Evolutionary conservation across 805 yeast genomes (phyloP).

Genomic region (Cyberlindnera euphorbiae): DNA sequence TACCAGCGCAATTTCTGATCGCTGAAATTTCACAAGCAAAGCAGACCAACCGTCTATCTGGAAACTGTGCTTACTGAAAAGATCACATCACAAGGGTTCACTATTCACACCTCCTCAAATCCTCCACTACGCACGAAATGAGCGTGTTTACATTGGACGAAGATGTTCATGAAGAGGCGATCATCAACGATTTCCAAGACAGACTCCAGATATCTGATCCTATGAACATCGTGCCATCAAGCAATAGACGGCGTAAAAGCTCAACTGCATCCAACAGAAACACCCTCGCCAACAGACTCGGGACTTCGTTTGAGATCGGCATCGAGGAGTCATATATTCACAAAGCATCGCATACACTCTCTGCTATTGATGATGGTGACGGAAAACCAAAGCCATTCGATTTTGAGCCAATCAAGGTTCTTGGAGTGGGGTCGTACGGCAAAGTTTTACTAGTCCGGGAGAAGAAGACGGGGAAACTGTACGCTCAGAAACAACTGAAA

Average conservation of each 20-base stretch:
- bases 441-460: constrained; percentile 97
- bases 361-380: not conserved
- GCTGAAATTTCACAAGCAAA: too few relatives aligned
- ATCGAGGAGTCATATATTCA: constrained; percentile 35
- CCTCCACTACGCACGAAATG: too few relatives aligned
- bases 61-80: too few relatives aligned
- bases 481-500: constrained; percentile 95
- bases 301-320: constrained; percentile 46
- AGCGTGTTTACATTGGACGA: constrained; percentile 23
- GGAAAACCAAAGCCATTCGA: constrained; percentile 38
- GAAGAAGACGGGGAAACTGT: constrained; percentile 69
- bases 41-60: too few relatives aligned
- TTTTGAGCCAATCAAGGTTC: constrained; percentile 69
- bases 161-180: constrained; percentile 15
- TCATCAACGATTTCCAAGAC: constrained; percentile 17
- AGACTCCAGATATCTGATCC: constrained; percentile 17
- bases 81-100: too few relatives aligned
- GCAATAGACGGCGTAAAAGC: constrained; percentile 21
- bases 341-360: not conserved
- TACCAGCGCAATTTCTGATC: too few relatives aligned
- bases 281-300: constrained; percentile 31
- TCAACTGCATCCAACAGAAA: constrained; percentile 25
- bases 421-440: constrained; percentile 98
- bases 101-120: too few relatives aligned
- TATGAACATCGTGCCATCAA: constrained; percentile 7